Evolutionary conservation across 2,329 filamentous ascomycete genomes (phyloP), one percentile per base, ranked within the genome.

Genomic region (Colletotrichum sp.): DNA sequence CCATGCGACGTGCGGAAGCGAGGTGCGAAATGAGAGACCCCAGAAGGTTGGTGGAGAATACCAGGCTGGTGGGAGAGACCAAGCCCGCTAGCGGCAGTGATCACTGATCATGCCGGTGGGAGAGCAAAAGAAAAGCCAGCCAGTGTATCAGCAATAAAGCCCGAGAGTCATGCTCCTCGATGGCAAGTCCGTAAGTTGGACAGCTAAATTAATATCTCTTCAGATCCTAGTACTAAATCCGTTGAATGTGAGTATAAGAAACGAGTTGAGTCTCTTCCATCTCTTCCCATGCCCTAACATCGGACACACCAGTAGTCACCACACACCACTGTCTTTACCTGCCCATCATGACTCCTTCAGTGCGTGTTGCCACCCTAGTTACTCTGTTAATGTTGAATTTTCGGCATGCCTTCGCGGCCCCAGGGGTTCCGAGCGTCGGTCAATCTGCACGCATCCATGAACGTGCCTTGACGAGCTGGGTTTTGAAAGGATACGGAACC

Each of bases 371-470:
- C 0, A 31, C 15, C 3, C 13, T 57, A 1, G 24, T 61, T 9
- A 2, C 6, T 21, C 27, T 61, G 31, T 61, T n/a, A 29, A 33
- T 8, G 2, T 36, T 24, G 12, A 24, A 21, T 24, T 1, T 24
- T 3, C 0, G 29, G 3, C 27, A 61, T 24, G 58, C 0, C 2
- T 21, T 31, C 2, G 24, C 29, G 18, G 13, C 21, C 8, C 29
- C 18, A 12, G 31, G 58, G 1, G 11, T 27, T 21, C 1, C 24
- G 1, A 2, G n/a, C 3, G 2, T 0, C 9, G 34, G 5, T n/a
- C 36, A 47, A 3, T 36, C 31, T 8, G 21, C 34, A 43, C 21
- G 36, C 15, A 29, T 38, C 3, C 8, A 47, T 18, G 21, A 47
- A 29, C 36, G 61, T 5, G 33, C 61, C 36, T 21, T 64, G 21